Conservation (phyloP, 331 rosid species). For the Rosa hybrid region DNA sequence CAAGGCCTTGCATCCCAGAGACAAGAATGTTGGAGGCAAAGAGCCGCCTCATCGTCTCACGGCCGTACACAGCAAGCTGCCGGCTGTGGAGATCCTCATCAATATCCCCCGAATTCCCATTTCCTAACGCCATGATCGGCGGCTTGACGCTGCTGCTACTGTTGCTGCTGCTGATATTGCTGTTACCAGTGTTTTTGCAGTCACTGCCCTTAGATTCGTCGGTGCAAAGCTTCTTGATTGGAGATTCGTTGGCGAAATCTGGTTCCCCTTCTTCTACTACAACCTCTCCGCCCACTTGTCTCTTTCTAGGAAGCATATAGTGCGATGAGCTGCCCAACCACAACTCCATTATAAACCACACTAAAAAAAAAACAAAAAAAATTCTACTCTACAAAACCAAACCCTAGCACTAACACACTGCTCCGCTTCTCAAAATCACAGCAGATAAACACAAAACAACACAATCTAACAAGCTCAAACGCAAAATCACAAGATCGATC, state of each 20-base stretch:
- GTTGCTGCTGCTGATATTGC: not conserved
- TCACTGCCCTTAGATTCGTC: constrained; percentile 16
- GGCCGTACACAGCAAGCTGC: constrained; percentile 31
- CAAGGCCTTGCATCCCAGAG: constrained; percentile 32
- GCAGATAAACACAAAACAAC: not conserved
- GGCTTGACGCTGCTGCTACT: not conserved
- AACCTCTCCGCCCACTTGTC: constrained; percentile 36
- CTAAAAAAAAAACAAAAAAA: not conserved
- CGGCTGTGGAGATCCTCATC: constrained; percentile 37
- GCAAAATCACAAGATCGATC: not conserved
- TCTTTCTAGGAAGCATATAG: constrained; percentile 48
- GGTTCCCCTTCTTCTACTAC: constrained; percentile 23
- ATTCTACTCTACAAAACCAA: not conserved
- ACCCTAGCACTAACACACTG: not conserved
- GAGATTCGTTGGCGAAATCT: constrained; percentile 12
- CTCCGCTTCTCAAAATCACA: not conserved
- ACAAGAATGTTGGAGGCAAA: constrained; percentile 29
- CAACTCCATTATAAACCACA: constrained; percentile 10
- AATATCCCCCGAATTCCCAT: constrained; percentile 16
- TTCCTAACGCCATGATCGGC: constrained; percentile 27
- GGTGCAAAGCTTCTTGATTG: constrained; percentile 27
- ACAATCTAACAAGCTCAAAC: not conserved
- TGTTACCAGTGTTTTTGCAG: not conserved
- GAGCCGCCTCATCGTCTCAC: constrained; percentile 35
- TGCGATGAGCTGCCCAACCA: constrained; percentile 31